Base-by-base conservation (phyloP, 352 stramenopile species). In the Globisporangium iwayamae region DNA sequence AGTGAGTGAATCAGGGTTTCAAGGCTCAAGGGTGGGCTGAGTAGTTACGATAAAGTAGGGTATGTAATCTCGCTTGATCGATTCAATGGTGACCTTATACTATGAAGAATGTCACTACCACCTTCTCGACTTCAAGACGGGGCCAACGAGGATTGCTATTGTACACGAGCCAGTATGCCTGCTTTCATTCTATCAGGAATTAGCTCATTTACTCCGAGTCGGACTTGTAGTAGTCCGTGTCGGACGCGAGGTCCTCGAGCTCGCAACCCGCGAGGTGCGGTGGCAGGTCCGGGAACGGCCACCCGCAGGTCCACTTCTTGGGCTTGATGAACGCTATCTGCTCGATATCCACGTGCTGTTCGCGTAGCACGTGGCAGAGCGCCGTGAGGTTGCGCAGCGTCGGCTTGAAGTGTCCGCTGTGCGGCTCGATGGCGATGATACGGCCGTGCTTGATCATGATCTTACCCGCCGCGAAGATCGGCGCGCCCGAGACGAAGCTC, bases 391-490 rank as follows among this genome's bases (percentile, higher is more conserved):
- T 86, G 13, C 70, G 70, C 16, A 88, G 50, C 30, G 69, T 72
- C 28, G 83, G 83, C 51, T 90, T 90, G 65, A 87, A 92, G 74
- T 92, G 83, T 10, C 83, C 83, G 53, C 81, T 90, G 53, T 92
- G 83, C 1, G 83, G 83, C 55, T 92, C 83, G 38, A 92, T 78
- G 9, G 81, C 81, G 1, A 78, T 45, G 57, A 92, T 81, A 8
- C 71, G 54, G 51, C 83, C 83, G 11, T 86, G 63, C 7, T 76
- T 74, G 32, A 89, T 81, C 57, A 86, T 79, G 54, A 87, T 74
- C 60, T 90, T 90, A 43, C 83, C 83, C 1, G 83, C 83, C n/a
- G 79, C 78, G 11, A 76, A 59, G 66, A 90, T 86, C 8, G 81
- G 79, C 25, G 66, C 76, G 14, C 83, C 83, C 9, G 79, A 73